phyloP scores from a whole-genome alignment of 129 eudicot genomes.

The Mikania micrantha region DNA sequence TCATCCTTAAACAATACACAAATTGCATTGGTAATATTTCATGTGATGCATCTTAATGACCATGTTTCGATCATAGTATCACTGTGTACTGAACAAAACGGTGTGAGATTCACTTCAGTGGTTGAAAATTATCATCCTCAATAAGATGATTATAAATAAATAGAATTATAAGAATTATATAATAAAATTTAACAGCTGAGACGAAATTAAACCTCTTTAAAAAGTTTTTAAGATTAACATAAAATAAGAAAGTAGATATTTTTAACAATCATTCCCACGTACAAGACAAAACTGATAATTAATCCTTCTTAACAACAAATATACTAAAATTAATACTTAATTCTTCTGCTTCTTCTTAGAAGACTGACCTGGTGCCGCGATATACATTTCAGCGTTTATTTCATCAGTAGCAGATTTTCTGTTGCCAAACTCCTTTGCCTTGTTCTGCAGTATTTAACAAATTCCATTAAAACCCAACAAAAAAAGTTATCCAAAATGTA shows the following conservation, averaged over 20 bases:
- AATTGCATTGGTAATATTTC: no score
- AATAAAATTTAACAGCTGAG: no score
- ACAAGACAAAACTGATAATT: not conserved
- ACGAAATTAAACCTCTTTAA: no score
- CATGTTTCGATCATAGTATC: no score
- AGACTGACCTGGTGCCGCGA: conserved; percentile 45
- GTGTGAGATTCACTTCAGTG: no score
- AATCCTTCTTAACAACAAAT: not conserved
- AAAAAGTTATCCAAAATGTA: not conserved
- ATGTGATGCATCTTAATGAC: no score
- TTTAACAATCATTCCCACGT: not conserved
- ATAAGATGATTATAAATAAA: no score
- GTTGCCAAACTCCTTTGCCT: conserved; percentile 68
- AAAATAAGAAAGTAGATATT: not conserved
- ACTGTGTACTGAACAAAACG: no score
- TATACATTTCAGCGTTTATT: conserved; percentile 49
- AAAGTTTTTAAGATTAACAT: not conserved
- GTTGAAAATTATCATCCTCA: no score
- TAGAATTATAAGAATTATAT: no score
- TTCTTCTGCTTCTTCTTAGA: conserved; percentile 34
- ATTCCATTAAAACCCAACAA: not conserved
- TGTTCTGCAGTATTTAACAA: conserved; percentile 40
- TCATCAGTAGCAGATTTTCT: conserved; percentile 41
- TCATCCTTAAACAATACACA: no score
- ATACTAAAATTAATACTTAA: not conserved